Evolutionary conservation across 306 rosid species (phyloP).

Genomic region (Casuarina glauca): DNA sequence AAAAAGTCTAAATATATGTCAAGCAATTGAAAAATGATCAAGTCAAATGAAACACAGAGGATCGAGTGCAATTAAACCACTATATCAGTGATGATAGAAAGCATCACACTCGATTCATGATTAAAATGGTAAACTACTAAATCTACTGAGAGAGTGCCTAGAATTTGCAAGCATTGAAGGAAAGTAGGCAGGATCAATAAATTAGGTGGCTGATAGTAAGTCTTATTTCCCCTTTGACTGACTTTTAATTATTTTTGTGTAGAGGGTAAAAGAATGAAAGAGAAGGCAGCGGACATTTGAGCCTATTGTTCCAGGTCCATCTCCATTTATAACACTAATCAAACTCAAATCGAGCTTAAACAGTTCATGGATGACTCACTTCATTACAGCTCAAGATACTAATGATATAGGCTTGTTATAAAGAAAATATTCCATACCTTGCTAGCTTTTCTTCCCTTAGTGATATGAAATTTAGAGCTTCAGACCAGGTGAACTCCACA

Average conservation of each 20-base stretch:
- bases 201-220: too few species aligned
- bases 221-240: too few species aligned
- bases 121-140: background rate
- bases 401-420: background rate
- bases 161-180: too few species aligned
- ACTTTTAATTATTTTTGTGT: too few species aligned
- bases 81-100: background rate
- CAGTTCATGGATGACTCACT: too few species aligned
- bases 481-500: constrained; percentile 92
- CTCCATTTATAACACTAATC: too few species aligned
- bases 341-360: too few species aligned
- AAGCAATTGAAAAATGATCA: background rate
- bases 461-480: constrained; percentile 69
- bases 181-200: too few species aligned
- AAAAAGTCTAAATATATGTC: background rate
- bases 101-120: background rate
- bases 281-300: too few species aligned
- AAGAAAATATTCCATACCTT: constrained; percentile 43
- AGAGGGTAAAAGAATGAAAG: too few species aligned
- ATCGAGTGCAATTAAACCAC: background rate
- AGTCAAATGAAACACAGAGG: background rate
- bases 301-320: too few species aligned
- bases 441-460: constrained; percentile 73
- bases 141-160: too few species aligned
- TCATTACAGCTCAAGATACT: background rate